Conservation (phyloP, 345 rosid genomes). For the Anastatica hierochuntica region DNA sequence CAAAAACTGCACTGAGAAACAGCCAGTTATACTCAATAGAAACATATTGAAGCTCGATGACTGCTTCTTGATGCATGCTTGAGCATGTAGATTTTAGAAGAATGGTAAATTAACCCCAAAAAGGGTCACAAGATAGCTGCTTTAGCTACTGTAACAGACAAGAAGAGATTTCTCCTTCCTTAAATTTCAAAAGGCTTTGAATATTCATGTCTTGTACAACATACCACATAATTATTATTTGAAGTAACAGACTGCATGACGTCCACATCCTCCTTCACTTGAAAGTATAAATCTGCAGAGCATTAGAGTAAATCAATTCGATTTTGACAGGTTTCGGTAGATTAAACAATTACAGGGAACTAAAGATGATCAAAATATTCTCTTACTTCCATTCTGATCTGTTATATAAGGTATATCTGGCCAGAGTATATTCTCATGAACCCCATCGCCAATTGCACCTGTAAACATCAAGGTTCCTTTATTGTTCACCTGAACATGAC, state of each 20-base stretch:
- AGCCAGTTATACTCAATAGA: not conserved
- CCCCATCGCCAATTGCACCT: slow-evolving; percentile 43
- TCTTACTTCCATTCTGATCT: slow-evolving; percentile 80
- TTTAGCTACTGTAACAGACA: not conserved
- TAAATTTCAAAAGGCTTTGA: not conserved
- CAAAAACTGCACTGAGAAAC: not conserved
- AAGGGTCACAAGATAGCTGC: not conserved
- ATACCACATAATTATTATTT: slow-evolving; percentile 70
- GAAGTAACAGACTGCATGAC: slow-evolving; percentile 53
- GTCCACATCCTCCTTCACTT: slow-evolving; percentile 78
- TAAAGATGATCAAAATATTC: not conserved
- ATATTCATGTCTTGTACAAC: slow-evolving; percentile 14
- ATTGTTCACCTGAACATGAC: slow-evolving; percentile 67
- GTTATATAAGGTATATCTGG: slow-evolving; percentile 78
- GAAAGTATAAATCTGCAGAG: slow-evolving; percentile 70
- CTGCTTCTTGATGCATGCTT: not conserved
- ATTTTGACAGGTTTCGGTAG: not conserved
- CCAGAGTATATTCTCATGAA: slow-evolving; percentile 71
- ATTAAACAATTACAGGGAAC: not conserved
- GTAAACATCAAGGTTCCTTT: slow-evolving; percentile 75
- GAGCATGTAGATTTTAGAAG: not conserved
- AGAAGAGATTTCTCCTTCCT: not conserved
- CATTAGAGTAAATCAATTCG: slow-evolving; percentile 11
- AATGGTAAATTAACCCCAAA: too few relatives aligned
- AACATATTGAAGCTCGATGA: not conserved